A percentile compares a stretch with the other conserved stretches of the same genome.
Evolutionary conservation across 768 basidiomycete species (phyloP).

Genomic region (Tricholoma flavovirens): DNA sequence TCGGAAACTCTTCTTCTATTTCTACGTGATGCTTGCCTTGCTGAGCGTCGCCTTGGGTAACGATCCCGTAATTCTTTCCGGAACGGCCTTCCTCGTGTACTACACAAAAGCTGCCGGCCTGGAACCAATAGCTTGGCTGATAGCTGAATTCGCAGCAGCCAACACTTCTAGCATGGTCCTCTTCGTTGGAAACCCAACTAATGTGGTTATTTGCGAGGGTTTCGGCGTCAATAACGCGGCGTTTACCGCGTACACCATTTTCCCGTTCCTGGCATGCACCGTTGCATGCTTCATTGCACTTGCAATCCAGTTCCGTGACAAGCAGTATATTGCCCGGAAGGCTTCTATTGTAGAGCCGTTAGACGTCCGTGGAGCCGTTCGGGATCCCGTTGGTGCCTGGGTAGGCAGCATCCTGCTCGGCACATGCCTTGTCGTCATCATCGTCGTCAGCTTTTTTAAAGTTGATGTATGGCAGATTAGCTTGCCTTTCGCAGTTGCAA

Average conservation of each 20-base stretch:
- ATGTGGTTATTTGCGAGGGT: conserved; percentile 88
- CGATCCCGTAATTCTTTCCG: conserved; percentile 90
- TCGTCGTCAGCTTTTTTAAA: conserved; percentile 71
- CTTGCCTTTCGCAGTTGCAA: conserved; percentile 72
- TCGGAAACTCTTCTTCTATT: conserved; percentile 66
- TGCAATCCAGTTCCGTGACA: conserved; percentile 50
- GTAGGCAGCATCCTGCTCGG: conserved; percentile 68
- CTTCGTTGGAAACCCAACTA: conserved; percentile 92
- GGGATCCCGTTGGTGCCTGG: conserved; percentile 69
- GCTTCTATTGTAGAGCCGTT: conserved; percentile 32
- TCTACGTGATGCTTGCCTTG: conserved; percentile 79
- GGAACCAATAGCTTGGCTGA: conserved; percentile 61
- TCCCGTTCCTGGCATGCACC: conserved; percentile 71
- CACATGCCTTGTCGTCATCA: conserved; percentile 64
- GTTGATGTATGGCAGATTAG: conserved; percentile 87
- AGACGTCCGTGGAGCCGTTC: conserved; percentile 55
- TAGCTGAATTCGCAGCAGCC: conserved; percentile 72
- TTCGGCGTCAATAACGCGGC: conserved; percentile 73
- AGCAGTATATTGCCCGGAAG: conserved; percentile 46
- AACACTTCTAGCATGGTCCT: conserved; percentile 73
- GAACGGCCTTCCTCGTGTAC: conserved; percentile 87
- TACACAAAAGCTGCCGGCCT: conserved; percentile 67
- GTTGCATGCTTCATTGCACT: conserved; percentile 56
- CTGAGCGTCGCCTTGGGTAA: conserved; percentile 82
- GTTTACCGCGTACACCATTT: conserved; percentile 79